Percentiles rank a stretch among this genome's conserved stretches.
Conservation (phyloP, 2,329 filamentous ascomycete species). For the Epichloe elymi region DNA sequence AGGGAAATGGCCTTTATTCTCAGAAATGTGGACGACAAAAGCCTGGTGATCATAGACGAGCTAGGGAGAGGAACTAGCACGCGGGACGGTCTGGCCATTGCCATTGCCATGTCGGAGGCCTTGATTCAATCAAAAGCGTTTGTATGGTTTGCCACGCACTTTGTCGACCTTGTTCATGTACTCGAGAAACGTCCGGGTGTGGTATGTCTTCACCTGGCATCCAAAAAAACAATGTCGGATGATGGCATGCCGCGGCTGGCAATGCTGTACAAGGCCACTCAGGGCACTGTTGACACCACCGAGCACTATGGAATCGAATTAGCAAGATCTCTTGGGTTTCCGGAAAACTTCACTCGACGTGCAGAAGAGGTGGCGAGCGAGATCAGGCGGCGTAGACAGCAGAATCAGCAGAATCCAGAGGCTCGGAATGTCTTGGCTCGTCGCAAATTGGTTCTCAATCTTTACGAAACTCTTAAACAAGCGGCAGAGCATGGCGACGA, state of each 20-base stretch:
- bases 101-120: constrained; percentile 79
- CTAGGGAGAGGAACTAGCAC: constrained; percentile 84
- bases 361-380: constrained; percentile 54
- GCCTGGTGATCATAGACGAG: constrained; percentile 80
- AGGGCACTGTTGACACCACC: constrained; percentile 55
- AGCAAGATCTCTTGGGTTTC: constrained; percentile 62
- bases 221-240: constrained; percentile 42
- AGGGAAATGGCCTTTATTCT: constrained; percentile 89
- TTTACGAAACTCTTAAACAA: constrained; percentile 61
- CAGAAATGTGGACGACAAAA: constrained; percentile 62
- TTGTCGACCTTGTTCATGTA: constrained; percentile 66
- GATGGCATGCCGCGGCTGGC: constrained; percentile 49
- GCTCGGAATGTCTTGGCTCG: constrained; percentile 46
- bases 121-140: constrained; percentile 65
- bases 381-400: constrained; percentile 44
- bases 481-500: constrained; percentile 51
- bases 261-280: constrained; percentile 76
- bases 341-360: constrained; percentile 49
- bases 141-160: constrained; percentile 93
- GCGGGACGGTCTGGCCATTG: constrained; percentile 76
- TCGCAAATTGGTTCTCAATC: constrained; percentile 57
- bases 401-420: constrained; percentile 44
- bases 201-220: constrained; percentile 67
- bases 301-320: constrained; percentile 72
- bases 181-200: constrained; percentile 66